A percentile compares a stretch with the other conserved stretches of the same genome.
Conservation (phyloP, 1,139 yeast species). For the Lodderomyces oxycetoniae region DNA sequence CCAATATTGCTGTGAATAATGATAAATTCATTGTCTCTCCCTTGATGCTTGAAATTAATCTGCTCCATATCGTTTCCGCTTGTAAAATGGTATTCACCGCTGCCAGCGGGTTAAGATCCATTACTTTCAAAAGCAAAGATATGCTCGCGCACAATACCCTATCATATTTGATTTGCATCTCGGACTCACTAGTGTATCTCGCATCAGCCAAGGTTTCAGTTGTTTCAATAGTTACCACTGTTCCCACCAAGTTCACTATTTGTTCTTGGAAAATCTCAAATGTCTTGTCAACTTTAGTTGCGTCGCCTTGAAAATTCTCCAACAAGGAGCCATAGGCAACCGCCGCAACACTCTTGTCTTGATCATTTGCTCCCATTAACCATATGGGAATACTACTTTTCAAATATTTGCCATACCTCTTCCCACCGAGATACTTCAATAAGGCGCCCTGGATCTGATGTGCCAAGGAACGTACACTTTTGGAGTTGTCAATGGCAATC, state of each 20-base stretch:
- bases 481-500: conserved; percentile 65
- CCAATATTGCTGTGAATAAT: conserved; percentile 43
- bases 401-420: conserved; percentile 54
- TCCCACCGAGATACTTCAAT: conserved; percentile 54
- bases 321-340: conserved; percentile 46
- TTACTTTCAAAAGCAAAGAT: conserved; percentile 43
- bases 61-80: conserved; percentile 44
- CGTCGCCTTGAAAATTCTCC: conserved; percentile 53
- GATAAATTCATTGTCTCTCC: conserved; percentile 35
- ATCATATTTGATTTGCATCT: conserved; percentile 60
- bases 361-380: conserved; percentile 66
- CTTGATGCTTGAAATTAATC: conserved; percentile 24
- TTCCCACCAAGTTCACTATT: conserved; percentile 51
- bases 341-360: conserved; percentile 56
- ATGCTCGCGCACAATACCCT: conserved; percentile 54
- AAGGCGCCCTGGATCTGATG: conserved; percentile 60
- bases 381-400: conserved; percentile 70
- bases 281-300: conserved; percentile 50
- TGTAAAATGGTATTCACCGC: conserved; percentile 28
- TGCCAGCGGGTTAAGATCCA: conserved; percentile 9
- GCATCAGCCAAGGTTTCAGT: conserved; percentile 69
- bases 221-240: conserved; percentile 53
- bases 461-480: conserved; percentile 53
- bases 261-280: conserved; percentile 58
- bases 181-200: conserved; percentile 64